These are phyloP conservation scores for Salvia hispanica DNA, from an alignment of 257 asterid genomes.

Conservation along the genomic window DNA sequence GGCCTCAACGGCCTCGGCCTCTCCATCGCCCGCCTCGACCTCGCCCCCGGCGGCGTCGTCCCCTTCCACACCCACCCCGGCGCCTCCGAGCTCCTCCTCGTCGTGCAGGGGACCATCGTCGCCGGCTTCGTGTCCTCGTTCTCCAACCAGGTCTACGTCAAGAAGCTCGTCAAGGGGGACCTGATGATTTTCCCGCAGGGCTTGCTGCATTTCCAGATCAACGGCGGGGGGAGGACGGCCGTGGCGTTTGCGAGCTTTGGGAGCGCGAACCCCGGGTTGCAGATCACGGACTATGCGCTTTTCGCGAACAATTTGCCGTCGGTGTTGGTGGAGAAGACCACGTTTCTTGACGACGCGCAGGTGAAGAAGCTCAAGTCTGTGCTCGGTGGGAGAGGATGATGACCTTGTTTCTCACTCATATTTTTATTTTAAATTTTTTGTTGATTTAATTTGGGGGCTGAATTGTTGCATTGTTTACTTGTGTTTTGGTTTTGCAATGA, in stretches of 20 bases:
- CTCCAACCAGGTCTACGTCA: slow-evolving; percentile 52
- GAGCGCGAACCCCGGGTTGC: slow-evolving; percentile 67
- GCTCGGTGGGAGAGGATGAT: slow-evolving; percentile 40
- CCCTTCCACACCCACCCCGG: slow-evolving; percentile 88
- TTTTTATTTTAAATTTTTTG: background rate
- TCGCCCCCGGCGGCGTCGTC: slow-evolving; percentile 59
- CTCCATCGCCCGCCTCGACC: slow-evolving; percentile 65
- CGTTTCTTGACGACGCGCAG: slow-evolving; percentile 59
- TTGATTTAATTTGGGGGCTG: background rate
- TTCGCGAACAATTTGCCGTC: slow-evolving; percentile 60
- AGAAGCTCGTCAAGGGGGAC: slow-evolving; percentile 62
- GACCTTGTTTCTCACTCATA: background rate
- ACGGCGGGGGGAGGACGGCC: slow-evolving; percentile 53
- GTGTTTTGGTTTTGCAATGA: background rate
- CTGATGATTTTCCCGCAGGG: slow-evolving; percentile 71
- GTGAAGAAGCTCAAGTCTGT: slow-evolving; percentile 62
- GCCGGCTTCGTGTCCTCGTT: slow-evolving; percentile 60
- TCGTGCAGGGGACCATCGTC: slow-evolving; percentile 44
- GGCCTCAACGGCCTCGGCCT: slow-evolving; percentile 76
- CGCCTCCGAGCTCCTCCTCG: slow-evolving; percentile 59
- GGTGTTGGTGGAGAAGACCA: slow-evolving; percentile 44
- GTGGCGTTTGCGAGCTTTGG: slow-evolving; percentile 63
- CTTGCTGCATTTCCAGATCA: slow-evolving; percentile 70
- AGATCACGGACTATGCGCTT: slow-evolving; percentile 57
- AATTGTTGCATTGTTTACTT: background rate